These are phyloP conservation scores for Fusarium abutilonis DNA, from an alignment of 2,329 filamentous ascomycete species.

Conservation along the genomic window DNA sequence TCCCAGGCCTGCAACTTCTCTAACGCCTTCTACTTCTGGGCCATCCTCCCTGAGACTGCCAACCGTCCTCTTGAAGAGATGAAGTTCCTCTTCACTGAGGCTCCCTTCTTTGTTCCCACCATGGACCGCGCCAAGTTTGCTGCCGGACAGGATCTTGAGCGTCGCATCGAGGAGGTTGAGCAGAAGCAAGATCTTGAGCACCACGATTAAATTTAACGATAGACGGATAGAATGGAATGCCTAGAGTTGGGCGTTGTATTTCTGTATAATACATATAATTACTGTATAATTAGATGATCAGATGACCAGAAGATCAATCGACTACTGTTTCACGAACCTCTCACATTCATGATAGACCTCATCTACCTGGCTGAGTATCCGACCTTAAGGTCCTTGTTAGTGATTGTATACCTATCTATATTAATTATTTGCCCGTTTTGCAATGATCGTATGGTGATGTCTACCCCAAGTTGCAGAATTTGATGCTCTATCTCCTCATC, in stretches of 20 bases:
- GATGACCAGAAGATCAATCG: not conserved
- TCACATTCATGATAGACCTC: too few species aligned
- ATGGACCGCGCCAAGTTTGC: conserved; percentile 59
- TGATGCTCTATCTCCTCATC: not conserved
- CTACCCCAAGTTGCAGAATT: too few species aligned
- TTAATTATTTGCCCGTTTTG: too few species aligned
- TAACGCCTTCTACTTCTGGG: conserved; percentile 65
- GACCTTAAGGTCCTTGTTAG: too few species aligned
- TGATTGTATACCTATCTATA: too few species aligned
- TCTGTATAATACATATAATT: not conserved
- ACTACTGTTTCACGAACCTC: not conserved
- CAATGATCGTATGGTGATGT: too few species aligned
- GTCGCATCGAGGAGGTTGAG: conserved; percentile 65
- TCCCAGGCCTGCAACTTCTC: conserved; percentile 67
- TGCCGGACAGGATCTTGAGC: conserved; percentile 61
- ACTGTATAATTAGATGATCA: not conserved
- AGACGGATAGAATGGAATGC: not conserved
- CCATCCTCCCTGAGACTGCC: conserved; percentile 72
- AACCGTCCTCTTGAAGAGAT: conserved; percentile 73
- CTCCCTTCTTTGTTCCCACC: conserved; percentile 69
- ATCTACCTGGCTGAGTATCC: too few species aligned
- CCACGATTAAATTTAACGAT: not conserved
- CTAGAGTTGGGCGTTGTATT: not conserved
- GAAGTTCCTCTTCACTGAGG: conserved; percentile 72
- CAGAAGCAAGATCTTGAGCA: conserved; percentile 54